A percentile compares a stretch with the other conserved stretches of the same genome.
phyloP scores from a whole-genome alignment of 2,329 filamentous ascomycete species.

The Arthroderma sp. region DNA sequence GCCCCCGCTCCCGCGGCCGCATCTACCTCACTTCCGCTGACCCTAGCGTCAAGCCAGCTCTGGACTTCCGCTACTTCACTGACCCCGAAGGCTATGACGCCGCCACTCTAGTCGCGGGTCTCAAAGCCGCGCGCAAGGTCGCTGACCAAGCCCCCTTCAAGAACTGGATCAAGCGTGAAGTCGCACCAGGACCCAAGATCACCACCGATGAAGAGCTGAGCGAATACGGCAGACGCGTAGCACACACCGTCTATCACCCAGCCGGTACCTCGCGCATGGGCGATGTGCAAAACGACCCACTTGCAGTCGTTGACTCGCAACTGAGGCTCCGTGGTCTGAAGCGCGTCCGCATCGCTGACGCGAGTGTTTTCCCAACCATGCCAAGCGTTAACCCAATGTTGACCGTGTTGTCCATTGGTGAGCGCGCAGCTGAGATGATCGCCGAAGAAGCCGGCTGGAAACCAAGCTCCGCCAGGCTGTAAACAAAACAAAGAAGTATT shows the following conservation, averaged over 20 bases:
- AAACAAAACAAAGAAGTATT: neutral
- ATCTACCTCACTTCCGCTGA: slow-evolving; percentile 66
- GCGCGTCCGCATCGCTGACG: slow-evolving; percentile 68
- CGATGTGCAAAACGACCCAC: slow-evolving; percentile 50
- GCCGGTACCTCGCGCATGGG: slow-evolving; percentile 88
- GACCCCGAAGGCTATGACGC: slow-evolving; percentile 77
- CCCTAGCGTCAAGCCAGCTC: slow-evolving; percentile 62
- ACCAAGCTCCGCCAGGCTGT: slow-evolving; percentile 13
- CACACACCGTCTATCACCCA: slow-evolving; percentile 84
- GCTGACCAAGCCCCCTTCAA: slow-evolving; percentile 65
- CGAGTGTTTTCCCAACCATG: slow-evolving; percentile 80
- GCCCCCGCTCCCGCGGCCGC: slow-evolving; percentile 62
- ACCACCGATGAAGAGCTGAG: slow-evolving; percentile 67
- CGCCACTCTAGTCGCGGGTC: slow-evolving; percentile 63
- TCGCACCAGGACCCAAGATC: slow-evolving; percentile 60
- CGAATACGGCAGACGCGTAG: slow-evolving; percentile 67
- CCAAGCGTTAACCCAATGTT: slow-evolving; percentile 81
- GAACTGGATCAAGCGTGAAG: slow-evolving; percentile 70
- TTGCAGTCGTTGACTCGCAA: slow-evolving; percentile 68
- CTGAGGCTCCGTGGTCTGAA: slow-evolving; percentile 60
- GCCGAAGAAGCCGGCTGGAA: slow-evolving; percentile 58
- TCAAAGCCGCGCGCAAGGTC: slow-evolving; percentile 64
- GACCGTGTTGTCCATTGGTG: slow-evolving; percentile 71
- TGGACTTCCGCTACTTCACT: slow-evolving; percentile 84
- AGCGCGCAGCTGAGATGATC: slow-evolving; percentile 74